Base-by-base conservation (phyloP, 106 monocot species). In the Phalaenopsis equestris region DNA sequence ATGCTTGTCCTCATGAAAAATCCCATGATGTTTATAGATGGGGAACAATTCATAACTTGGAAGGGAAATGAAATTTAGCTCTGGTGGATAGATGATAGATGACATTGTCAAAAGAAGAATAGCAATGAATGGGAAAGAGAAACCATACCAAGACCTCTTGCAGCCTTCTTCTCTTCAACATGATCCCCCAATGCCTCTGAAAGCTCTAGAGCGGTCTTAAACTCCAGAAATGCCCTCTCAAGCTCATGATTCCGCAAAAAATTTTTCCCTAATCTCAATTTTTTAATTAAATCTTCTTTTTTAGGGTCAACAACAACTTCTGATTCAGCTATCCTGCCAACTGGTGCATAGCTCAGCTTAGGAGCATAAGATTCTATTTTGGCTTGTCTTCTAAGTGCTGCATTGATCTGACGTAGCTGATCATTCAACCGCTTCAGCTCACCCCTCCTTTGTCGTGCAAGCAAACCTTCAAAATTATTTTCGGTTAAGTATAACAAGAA, bases 301-400 rank as follows among this genome's bases (percentile, higher is more conserved):
- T 83, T 92, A 37, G 95, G 90, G 79, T 95, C 92, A 11, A 92
- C 86, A 80, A 95, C 81, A 37, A 92, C 90, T 58, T 95, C 89
- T 61, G 82, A 61, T 75, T 95, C 92, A 21, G 84, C 18, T 15
- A 81, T 70, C 77, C 83, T 83, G 16, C 90, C 77, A 55, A 90
- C 85, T 65, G 92, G 92, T 67, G 90, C 90, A 82, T 95, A 92
- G 77, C 89, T 92, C 82, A 92, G 80, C 72, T 87, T 89, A 19
- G 95, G 95, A 36, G 95, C 92, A 86, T 92, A 95, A 24, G 95
- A 95, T 81, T 95, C 95, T 81, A 90, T 95, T 78, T 92, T 92
- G 21, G 95, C 95, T 85, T 95, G 95, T 75, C 95, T 83, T 90
- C 92, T 92, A 80, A 95, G 75, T 38, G 92, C 95, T 41, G 88